Evolutionary conservation across 2,329 filamentous ascomycete genomes (phyloP).

Genomic region (Fusarium camptoceras): DNA sequence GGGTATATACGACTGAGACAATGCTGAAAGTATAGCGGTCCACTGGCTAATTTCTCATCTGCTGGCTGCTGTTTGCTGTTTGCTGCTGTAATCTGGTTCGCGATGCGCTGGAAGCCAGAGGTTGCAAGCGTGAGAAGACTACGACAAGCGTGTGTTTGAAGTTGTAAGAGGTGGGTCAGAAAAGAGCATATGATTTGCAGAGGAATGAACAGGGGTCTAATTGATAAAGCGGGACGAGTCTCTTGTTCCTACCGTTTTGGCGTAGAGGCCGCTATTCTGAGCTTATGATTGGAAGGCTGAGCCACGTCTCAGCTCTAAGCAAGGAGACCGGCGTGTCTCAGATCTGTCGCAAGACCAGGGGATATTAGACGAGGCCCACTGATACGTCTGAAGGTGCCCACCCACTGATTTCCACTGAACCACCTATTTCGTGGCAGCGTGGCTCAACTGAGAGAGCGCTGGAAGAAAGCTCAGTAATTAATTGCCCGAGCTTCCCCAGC

Average conservation of each 20-base stretch:
- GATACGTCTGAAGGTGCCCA: constrained; percentile 16
- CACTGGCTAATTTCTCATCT: constrained; percentile 12
- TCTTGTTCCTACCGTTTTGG: constrained; percentile 42
- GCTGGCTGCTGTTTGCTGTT: constrained; percentile 20
- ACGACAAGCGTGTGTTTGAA: constrained; percentile 47
- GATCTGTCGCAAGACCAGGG: constrained; percentile 57
- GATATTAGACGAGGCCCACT: constrained; percentile 10
- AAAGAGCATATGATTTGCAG: constrained; percentile 42
- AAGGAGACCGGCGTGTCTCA: constrained; percentile 52
- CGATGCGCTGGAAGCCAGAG: constrained; percentile 24
- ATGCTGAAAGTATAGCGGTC: constrained; percentile 4
- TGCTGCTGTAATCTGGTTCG: constrained; percentile 19
- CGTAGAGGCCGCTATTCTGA: constrained; percentile 29
- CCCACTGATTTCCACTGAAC: constrained; percentile 19
- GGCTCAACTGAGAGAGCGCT: constrained; percentile 35
- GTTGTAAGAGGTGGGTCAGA: constrained; percentile 38
- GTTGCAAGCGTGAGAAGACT: constrained; percentile 28
- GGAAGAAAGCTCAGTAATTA: constrained; percentile 26
- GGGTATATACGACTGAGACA: constrained; percentile 34
- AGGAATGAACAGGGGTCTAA: constrained; percentile 25
- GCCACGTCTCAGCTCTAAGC: constrained; percentile 27
- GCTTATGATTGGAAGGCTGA: constrained; percentile 26
- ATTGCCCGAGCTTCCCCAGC: not conserved
- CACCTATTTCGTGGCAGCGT: constrained; percentile 1
- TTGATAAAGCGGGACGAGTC: constrained; percentile 40